Conservation (phyloP, 2,329 filamentous ascomycete genomes). For the Claviceps capensis region DNA sequence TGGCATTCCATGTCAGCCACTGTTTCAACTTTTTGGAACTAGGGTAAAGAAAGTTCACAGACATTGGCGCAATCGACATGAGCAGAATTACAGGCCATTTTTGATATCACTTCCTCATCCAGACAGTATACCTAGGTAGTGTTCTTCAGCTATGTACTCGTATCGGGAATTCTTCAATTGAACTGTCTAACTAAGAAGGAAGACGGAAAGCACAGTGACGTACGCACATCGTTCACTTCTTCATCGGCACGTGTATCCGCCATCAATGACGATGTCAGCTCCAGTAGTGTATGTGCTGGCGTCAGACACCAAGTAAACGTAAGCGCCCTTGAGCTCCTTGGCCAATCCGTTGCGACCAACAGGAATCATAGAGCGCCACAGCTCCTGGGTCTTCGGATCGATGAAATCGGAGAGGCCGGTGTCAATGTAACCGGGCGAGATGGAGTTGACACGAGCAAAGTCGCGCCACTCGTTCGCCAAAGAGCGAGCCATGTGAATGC, state of each 20-base stretch:
- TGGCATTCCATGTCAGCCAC: no score
- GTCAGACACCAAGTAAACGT: constrained; percentile 63
- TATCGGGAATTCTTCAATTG: no score
- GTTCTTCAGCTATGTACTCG: no score
- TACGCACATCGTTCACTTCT: not conserved
- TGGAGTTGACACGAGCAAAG: constrained; percentile 51
- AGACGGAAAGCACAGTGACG: no score
- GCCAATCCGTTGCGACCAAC: constrained; percentile 55
- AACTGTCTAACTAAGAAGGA: no score
- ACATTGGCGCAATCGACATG: no score
- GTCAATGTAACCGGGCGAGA: constrained; percentile 56
- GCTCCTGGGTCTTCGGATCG: constrained; percentile 50
- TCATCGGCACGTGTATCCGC: constrained; percentile 45
- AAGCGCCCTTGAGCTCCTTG: constrained; percentile 65
- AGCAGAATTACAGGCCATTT: no score
- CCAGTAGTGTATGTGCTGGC: constrained; percentile 65
- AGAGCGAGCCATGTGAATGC: constrained; percentile 31
- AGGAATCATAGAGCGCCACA: constrained; percentile 64
- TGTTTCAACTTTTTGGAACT: no score
- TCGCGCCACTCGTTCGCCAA: constrained; percentile 54
- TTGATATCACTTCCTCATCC: no score
- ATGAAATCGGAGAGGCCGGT: constrained; percentile 56
- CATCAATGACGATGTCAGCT: constrained; percentile 57
- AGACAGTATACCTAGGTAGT: no score
- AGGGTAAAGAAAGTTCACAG: no score